Evolutionary conservation across 352 stramenopile genomes (phyloP), one percentile per base, ranked within the genome.

Genomic region (Halophytophthora batemanensis): DNA sequence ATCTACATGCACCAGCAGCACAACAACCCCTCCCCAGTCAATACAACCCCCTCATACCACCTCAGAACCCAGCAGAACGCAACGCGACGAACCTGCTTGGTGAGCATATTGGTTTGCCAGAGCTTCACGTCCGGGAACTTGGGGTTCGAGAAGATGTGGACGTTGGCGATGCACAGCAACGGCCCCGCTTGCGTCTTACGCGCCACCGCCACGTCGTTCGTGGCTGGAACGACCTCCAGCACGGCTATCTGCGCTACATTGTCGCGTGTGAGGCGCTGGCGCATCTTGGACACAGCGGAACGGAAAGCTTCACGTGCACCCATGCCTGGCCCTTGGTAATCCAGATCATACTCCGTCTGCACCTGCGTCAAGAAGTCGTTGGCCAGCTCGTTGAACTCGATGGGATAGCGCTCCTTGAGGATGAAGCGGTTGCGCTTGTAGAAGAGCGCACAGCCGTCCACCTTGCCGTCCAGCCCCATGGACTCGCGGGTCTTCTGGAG

Each of bases 51-150:
- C n/a, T n/a, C n/a, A n/a, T n/a, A n/a, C n/a, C n/a, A n/a, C n/a
- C n/a, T n/a, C n/a, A n/a, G n/a, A n/a, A n/a, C n/a, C n/a, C n/a
- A n/a, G n/a, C n/a, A n/a, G n/a, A n/a, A n/a, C n/a, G n/a, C n/a
- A n/a, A n/a, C n/a, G 25, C 25, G 25, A 31, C 25, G 2, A 35
- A 90, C 80, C 74, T 94, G 78, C 53, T 96, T 87, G 28, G 96
- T 46, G 3, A 98, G 69, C 44, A 87, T 82, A 40, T 86, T 79
- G 25, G 86, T 88, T 70, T 99, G 97, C 96, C 96, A 99, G 22
- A 99, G 82, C 77, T 99, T 99, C 34, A 99, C 96, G 70, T 99
- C 97, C 14, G 93, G 92, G 56, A 97, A 98, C 62, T 99, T 97
- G 42, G 97, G 97, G 70, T 99, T 98, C 41, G 91, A 98, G 63